Percentiles rank a stretch among this genome's conserved stretches.
Evolutionary conservation across 495 filamentous ascomycete genomes (phyloP).

Genomic region (Friedmanniomyces endolithicus): DNA sequence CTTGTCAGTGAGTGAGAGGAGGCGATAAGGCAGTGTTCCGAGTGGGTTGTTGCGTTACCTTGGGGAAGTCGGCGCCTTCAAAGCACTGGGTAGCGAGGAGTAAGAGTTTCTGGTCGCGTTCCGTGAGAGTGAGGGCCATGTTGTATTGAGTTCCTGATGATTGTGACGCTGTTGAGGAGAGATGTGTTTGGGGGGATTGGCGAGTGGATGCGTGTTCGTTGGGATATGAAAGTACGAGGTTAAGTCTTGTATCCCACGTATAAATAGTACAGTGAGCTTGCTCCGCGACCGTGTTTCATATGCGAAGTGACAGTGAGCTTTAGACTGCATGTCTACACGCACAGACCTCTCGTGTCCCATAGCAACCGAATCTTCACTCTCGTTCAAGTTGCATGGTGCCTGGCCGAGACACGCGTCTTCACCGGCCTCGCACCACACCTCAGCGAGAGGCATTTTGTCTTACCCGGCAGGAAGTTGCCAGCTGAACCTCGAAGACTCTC

Average conservation of each 20-base stretch:
- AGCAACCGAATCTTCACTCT: neutral
- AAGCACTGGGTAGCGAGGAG: conserved; percentile 18
- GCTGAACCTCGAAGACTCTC: too few species aligned
- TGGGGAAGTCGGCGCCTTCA: conserved; percentile 6
- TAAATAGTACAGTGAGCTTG: neutral
- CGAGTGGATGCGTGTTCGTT: neutral
- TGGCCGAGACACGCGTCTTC: too few species aligned
- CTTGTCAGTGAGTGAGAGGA: neutral
- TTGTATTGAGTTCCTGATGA: neutral
- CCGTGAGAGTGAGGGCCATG: conserved; percentile 3
- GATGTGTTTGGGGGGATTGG: too few species aligned
- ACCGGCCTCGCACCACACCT: too few species aligned
- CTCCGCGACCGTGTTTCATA: neutral
- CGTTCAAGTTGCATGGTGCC: neutral
- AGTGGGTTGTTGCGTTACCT: conserved; percentile 8
- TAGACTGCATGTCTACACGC: neutral
- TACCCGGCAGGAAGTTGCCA: too few species aligned
- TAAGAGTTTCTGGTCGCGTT: conserved; percentile 4
- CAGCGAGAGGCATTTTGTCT: too few species aligned
- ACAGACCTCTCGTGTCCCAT: neutral
- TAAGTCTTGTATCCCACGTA: too few species aligned
- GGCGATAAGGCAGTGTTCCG: neutral
- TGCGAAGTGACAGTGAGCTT: neutral
- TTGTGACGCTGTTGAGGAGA: too few species aligned
- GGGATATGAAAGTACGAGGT: neutral